Conservation (phyloP, 805 yeast species). For the Suhomyces emberorum region DNA sequence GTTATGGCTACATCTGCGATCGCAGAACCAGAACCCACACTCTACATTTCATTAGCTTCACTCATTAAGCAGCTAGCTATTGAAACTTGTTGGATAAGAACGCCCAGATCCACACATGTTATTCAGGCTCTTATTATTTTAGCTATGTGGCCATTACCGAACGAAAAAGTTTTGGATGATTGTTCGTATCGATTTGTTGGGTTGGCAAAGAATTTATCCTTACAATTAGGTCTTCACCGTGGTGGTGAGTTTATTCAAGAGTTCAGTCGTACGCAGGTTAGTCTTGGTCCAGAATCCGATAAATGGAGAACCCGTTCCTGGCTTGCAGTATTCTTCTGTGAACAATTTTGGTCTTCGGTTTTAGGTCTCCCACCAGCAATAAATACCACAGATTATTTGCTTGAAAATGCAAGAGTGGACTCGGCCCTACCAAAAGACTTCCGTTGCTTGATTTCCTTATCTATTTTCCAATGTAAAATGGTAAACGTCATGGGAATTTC, state of each 20-base stretch:
- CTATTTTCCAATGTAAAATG: slow-evolving; percentile 80
- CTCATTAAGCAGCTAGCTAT: slow-evolving; percentile 83
- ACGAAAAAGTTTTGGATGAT: slow-evolving; percentile 88
- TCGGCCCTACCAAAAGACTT: slow-evolving; percentile 62
- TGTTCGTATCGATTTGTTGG: slow-evolving; percentile 87
- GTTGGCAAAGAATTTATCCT: slow-evolving; percentile 76
- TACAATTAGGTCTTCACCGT: slow-evolving; percentile 85
- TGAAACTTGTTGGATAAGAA: slow-evolving; percentile 88
- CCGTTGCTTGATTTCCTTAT: slow-evolving; percentile 65
- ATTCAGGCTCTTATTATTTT: slow-evolving; percentile 85
- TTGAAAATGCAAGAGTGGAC: slow-evolving; percentile 76
- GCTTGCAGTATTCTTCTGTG: slow-evolving; percentile 84
- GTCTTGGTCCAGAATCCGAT: slow-evolving; percentile 81
- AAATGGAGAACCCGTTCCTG: slow-evolving; percentile 93
- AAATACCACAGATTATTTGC: slow-evolving; percentile 70
- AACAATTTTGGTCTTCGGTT: slow-evolving; percentile 86
- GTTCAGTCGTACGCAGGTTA: slow-evolving; percentile 84
- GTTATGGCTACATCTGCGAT: slow-evolving; percentile 82
- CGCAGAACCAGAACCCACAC: slow-evolving; percentile 82
- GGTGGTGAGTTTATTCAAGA: slow-evolving; percentile 86
- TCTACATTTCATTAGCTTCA: slow-evolving; percentile 72
- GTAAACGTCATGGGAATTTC: slow-evolving; percentile 85
- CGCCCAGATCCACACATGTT: slow-evolving; percentile 91
- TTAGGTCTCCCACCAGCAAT: slow-evolving; percentile 85
- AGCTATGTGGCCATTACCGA: slow-evolving; percentile 90